Conservation (phyloP, 2,329 filamentous ascomycete species). For the Apiospora rasikravindrae region DNA sequence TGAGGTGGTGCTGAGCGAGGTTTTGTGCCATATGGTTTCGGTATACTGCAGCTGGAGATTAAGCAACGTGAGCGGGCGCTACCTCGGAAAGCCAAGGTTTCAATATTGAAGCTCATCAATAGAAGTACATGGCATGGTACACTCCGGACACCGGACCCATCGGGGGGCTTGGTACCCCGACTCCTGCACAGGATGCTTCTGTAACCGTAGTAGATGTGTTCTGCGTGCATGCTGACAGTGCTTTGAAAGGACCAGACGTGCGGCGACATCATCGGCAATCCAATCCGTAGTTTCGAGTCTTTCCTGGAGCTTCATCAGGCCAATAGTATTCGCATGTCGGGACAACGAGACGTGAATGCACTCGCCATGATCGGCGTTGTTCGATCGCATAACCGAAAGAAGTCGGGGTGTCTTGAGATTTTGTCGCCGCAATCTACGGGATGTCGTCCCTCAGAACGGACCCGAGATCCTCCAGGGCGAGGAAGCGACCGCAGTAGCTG, state of each 20-base stretch:
- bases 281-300: neutral
- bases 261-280: neutral
- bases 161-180: neutral
- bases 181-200: neutral
- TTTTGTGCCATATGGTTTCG: neutral
- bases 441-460: neutral
- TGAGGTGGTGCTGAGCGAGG: neutral
- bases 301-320: neutral
- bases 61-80: neutral
- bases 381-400: neutral
- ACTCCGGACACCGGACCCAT: neutral
- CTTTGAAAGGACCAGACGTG: neutral
- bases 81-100: neutral
- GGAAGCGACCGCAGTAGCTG: neutral
- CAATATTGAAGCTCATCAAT: neutral
- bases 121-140: neutral
- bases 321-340: neutral
- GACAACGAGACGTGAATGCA: neutral
- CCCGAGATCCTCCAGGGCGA: neutral
- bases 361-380: neutral
- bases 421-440: neutral
- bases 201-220: slow-evolving; percentile 10
- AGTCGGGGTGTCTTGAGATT: neutral
- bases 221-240: neutral
- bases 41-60: slow-evolving; percentile 12